Base-by-base conservation (phyloP, 129 eudicot species). In the Centrapalus pauciflorus region DNA sequence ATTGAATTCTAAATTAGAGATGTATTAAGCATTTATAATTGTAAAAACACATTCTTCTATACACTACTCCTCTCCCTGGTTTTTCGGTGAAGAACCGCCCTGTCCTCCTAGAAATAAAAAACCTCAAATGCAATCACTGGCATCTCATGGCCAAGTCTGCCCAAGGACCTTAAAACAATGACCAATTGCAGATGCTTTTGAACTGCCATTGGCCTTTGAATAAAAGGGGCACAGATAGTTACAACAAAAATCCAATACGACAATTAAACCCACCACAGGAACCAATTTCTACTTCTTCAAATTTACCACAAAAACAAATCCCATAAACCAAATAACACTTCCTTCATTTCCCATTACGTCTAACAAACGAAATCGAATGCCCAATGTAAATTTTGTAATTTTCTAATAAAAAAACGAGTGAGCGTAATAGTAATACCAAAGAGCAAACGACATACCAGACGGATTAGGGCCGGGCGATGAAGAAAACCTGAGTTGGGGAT, bases 371-470 rank as follows among this genome's bases (percentile, higher is more conserved):
- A 54, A 21, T 26, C 16, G 17, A 4, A 19, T 54, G 13, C 32
- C 60, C 34, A 54, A 54, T 20, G 13, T 17, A 24, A 41, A 55
- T 0, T 10, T 3, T 12, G 34, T 12, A 4, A 4, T n/a, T n/a
- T n/a, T n/a, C n/a, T n/a, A n/a, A n/a, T n/a, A n/a, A n/a, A 27
- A 27, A 13, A 25, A 32, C 9, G 37, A 3, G 32, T 55, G 0
- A 24, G 13, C 8, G 21, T 20, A 4, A 25, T 52, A 24, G 19
- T 50, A n/a, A n/a, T n/a, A n/a, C 43, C 37, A 45, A 45, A 67
- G 21, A 1, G 24, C 27, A 52, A 40, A 4, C 20, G 40, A 77
- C 72, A 48, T 70, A 82, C 88, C 88, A 25, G 76, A 71, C 23
- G 78, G 64, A 19, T 75, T 71, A 34, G 52, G 74, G 21, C 37